Conservation (phyloP, 495 filamentous ascomycete species). For the Hypoxylon trugodes region DNA sequence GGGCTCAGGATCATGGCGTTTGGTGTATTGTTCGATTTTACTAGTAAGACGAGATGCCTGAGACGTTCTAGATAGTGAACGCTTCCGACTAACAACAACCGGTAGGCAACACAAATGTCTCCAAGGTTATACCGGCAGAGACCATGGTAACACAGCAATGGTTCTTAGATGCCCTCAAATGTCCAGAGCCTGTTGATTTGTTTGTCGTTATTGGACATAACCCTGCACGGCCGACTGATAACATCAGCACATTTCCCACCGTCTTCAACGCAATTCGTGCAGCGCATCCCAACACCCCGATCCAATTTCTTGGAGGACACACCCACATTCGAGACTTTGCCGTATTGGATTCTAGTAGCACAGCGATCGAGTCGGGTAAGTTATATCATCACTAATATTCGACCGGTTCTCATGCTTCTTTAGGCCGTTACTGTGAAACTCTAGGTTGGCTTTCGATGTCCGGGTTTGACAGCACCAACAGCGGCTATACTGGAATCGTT, state of each 20-base stretch:
- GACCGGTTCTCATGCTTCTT: background rate
- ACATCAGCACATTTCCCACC: conserved; percentile 60
- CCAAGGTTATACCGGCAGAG: conserved; percentile 56
- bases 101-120: conserved; percentile 44
- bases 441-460: conserved; percentile 84
- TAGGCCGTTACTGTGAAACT: conserved; percentile 83
- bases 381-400: background rate
- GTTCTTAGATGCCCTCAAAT: conserved; percentile 75
- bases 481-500: conserved; percentile 35
- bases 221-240: conserved; percentile 63
- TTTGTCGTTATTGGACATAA: conserved; percentile 79
- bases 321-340: conserved; percentile 82
- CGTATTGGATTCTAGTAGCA: conserved; percentile 74
- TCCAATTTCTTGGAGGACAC: conserved; percentile 78
- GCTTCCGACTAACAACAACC: background rate
- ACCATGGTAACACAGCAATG: conserved; percentile 74
- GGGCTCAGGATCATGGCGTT: conserved; percentile 79
- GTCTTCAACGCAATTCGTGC: conserved; percentile 74
- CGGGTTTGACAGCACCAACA: conserved; percentile 59
- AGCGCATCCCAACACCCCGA: conserved; percentile 71
- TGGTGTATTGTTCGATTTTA: conserved; percentile 86
- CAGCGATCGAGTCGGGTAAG: conserved; percentile 73
- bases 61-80: conserved; percentile 59
- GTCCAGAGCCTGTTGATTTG: conserved; percentile 70
- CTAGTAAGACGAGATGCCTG: conserved; percentile 71